These are phyloP conservation scores for Hippophae tibetana DNA, from an alignment of 306 rosid genomes.

Conservation along the genomic window DNA sequence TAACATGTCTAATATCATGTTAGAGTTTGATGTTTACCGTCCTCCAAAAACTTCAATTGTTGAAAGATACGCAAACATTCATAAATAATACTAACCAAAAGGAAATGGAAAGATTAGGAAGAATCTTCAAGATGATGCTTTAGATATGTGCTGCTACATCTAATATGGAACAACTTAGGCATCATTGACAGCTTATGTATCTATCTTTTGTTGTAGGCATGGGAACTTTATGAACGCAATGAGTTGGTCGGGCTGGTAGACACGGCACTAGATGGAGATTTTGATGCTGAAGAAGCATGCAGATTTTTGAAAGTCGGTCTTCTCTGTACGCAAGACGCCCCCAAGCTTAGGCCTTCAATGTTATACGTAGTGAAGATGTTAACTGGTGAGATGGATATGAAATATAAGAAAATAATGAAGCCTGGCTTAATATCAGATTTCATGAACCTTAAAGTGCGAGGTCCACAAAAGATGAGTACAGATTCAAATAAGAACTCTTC, in stretches of 20 bases:
- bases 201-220: slow-evolving; percentile 38
- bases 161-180: slow-evolving; percentile 4
- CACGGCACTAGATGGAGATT: slow-evolving; percentile 40
- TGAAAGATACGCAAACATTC: no score
- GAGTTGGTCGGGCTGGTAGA: slow-evolving; percentile 54
- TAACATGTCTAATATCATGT: no score
- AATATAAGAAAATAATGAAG: slow-evolving; percentile 40
- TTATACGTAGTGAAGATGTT: slow-evolving; percentile 73
- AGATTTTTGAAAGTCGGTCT: slow-evolving; percentile 59
- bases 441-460: slow-evolving; percentile 53
- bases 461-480: slow-evolving; percentile 12
- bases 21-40: no score
- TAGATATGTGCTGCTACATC: background rate
- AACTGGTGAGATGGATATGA: slow-evolving; percentile 34
- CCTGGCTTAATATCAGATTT: slow-evolving; percentile 75
- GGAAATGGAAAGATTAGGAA: no score
- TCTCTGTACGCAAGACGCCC: slow-evolving; percentile 77
- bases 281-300: slow-evolving; percentile 67
- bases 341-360: slow-evolving; percentile 69
- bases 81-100: no score
- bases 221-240: slow-evolving; percentile 48
- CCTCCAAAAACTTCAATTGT: no score
- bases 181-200: background rate
- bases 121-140: no score
- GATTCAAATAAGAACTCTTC: slow-evolving; percentile 17